Evolutionary conservation across 192 early-diverging fungal genomes (phyloP), one percentile per base, ranked within the genome.

Genomic region (Coemansia sp.): DNA sequence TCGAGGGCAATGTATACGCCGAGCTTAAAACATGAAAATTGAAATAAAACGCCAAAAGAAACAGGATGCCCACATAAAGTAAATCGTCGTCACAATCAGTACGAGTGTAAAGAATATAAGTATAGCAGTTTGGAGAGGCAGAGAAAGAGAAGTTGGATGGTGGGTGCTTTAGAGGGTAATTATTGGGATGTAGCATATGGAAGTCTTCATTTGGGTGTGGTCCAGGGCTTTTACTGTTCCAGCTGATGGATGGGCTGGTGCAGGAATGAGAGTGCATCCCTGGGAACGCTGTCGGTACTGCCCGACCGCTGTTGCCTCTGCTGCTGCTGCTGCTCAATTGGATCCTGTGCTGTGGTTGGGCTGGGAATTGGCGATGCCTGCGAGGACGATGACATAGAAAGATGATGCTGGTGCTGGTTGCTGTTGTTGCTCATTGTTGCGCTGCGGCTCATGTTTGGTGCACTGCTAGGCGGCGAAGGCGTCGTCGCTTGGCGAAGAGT

Each of bases 181-280:
- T 50, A 14, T 23, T n/a, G 17, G 14, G 8, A 50, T 50, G 22
- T n/a, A 22, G 48, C 48, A 23, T 50, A 9, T 50, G 48, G 48
- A 7, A 22, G n/a, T 14, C 1, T 13, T 50, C 38, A 8, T 40
- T 40, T 40, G 29, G 29, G 29, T 29, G 29, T 3, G 3, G 29
- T 29, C 29, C 29, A 11, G 38, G 38, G 38, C 9, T 17, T 68
- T 53, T 81, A 72, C 69, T 81, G 74, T 65, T 81, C 72, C 49
- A 81, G 58, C 62, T 75, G 78, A 54, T 81, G 71, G 55, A 81
- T 74, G 63, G 73, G 72, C 63, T 81, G 78, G 69, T 81, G 78
- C 63, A 81, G 57, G 54, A 81, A 81, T 36, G 78, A 81, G 42
- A 81, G 66, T 29, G 78, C 78, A 59, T 81, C 78, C 33, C 64